phyloP scores from a whole-genome alignment of 495 filamentous ascomycete species.

The Penicillium riverlandense region DNA sequence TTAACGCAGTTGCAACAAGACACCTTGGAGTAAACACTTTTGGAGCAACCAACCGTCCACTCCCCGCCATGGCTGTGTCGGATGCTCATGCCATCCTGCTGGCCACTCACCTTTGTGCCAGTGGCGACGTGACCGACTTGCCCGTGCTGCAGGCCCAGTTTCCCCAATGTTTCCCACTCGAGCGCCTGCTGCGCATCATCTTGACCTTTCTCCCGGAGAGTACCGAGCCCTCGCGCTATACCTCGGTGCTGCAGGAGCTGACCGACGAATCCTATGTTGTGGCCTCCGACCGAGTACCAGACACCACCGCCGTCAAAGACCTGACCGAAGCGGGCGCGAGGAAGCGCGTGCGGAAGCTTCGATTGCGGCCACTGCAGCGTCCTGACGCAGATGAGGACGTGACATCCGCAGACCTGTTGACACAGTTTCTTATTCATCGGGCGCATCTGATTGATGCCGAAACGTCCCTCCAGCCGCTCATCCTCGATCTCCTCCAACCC shows the following conservation, averaged over 20 bases:
- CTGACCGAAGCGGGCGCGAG: conserved; percentile 59
- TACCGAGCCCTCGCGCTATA: conserved; percentile 57
- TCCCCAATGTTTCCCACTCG: conserved; percentile 51
- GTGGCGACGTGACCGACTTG: conserved; percentile 54
- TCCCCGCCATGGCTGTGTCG: conserved; percentile 35
- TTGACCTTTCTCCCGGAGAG: conserved; percentile 82
- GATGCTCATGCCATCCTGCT: conserved; percentile 43
- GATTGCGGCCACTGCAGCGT: conserved; percentile 53
- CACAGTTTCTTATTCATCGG: conserved; percentile 68
- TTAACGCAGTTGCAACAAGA: too few relatives aligned
- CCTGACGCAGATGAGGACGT: conserved; percentile 36
- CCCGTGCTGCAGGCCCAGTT: conserved; percentile 53
- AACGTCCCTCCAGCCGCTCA: conserved; percentile 65
- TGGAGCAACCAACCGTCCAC: too few relatives aligned
- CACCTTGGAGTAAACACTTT: too few relatives aligned
- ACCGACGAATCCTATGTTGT: conserved; percentile 29
- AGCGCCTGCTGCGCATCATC: conserved; percentile 69
- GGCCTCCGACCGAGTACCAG: conserved; percentile 31
- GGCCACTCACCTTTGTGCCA: conserved; percentile 38
- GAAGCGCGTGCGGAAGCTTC: conserved; percentile 63
- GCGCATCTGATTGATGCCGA: conserved; percentile 70
- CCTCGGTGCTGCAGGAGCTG: conserved; percentile 50
- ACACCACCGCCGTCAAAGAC: conserved; percentile 52
- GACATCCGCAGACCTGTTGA: conserved; percentile 48
- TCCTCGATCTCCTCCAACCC: conserved; percentile 64